Evolutionary conservation across 129 eudicot species (phyloP), one percentile per base, ranked within the genome.

Genomic region (Flaveria robusta): DNA sequence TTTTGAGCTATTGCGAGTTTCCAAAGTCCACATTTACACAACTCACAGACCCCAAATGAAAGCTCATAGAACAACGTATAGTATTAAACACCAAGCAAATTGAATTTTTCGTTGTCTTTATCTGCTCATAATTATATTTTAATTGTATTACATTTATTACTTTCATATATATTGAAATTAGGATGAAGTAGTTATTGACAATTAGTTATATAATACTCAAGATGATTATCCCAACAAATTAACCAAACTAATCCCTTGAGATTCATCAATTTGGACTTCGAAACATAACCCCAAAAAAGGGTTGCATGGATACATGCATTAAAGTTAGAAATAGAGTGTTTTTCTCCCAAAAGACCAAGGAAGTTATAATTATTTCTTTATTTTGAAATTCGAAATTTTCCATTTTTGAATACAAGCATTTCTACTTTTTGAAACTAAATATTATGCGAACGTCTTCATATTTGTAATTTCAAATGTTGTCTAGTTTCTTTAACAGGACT

Each of bases 1-100:
- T 55, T 80, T 80, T 74, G 83, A 74, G 83, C 83, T 80, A 41
- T 80, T 80, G 75, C 45, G 75, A 65, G 70, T 80, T 80, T 74
- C 84, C 84, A 74, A 74, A 74, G 79, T 80, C 84, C 79, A 66
- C 84, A 80, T 80, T 80, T 66, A 80, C 79, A 74, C 84, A 52
- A 66, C 69, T 80, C 70, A 74, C 56, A 79, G 74, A 29, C 79
- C 75, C 75, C 71, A 80, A 80, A 74, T 55, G 42, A 74, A 45
- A 37, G 64, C 84, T 74, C 64, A 79, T 72, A 64, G 66, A 79
- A 79, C 78, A 72, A 74, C 73, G 68, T 54, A 72, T 65, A 68
- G 68, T 54, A 72, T 65, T 52, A 41, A 72, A 65, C 50, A 42
- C n/a, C 52, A 8, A 71, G 46, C n/a, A 63, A 63, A 27, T 80